phyloP scores from a whole-genome alignment of 768 basidiomycete genomes.

The Daedaleopsis nitida region DNA sequence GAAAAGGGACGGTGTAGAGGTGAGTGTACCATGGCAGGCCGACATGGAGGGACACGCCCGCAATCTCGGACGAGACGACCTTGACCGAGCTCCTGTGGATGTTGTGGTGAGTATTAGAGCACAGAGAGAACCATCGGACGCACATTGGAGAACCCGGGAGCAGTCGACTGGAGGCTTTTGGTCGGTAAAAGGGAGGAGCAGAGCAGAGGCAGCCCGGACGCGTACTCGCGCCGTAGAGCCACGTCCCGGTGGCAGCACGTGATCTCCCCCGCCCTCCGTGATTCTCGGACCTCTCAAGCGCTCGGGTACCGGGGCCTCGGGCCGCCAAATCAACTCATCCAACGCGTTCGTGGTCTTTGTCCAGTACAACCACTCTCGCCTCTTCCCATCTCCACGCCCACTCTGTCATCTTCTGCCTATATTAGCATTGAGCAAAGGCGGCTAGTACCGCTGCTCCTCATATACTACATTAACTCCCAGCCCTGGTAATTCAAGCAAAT shows the following conservation, averaged over 20 bases:
- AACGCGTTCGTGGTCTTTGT: too few species aligned
- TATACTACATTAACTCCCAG: too few species aligned
- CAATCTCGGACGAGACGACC: conserved; percentile 38
- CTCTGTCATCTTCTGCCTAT: too few species aligned
- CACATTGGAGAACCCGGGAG: conserved; percentile 1
- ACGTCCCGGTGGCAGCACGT: background rate
- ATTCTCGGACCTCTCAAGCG: background rate
- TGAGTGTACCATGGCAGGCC: conserved; percentile 44
- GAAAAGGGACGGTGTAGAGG: conserved; percentile 75
- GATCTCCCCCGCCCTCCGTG: background rate
- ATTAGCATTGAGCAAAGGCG: too few species aligned
- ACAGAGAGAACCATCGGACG: background rate
- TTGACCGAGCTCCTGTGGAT: conserved; percentile 34
- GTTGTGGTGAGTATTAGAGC: background rate
- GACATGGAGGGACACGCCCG: conserved; percentile 36
- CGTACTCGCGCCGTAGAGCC: background rate
- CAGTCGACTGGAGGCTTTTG: background rate
- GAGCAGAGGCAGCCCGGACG: background rate
- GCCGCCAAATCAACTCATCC: too few species aligned
- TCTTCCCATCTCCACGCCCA: too few species aligned
- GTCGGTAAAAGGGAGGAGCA: background rate
- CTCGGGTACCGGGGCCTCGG: too few species aligned
- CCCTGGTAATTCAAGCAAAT: too few species aligned
- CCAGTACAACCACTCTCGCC: too few species aligned
- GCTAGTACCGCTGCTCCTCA: too few species aligned